Evolutionary conservation across 2,329 filamentous ascomycete species (phyloP), one percentile per base, ranked within the genome.

Genomic region (Nannizzia gypsea): DNA sequence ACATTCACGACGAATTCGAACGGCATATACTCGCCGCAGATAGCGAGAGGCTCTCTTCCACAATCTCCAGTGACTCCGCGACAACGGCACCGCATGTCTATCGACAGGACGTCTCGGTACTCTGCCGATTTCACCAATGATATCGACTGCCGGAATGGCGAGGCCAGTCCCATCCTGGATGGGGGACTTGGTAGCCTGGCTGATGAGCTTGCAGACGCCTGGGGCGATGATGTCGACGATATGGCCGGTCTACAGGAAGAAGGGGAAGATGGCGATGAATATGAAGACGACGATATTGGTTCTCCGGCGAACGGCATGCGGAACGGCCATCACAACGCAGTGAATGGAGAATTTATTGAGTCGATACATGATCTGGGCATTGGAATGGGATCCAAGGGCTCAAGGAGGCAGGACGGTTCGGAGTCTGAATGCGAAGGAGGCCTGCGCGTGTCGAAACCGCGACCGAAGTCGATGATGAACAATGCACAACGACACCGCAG

Each of bases 121-220:
- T 73, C 73, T 11, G 73, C 69, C 61, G 73, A 75, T 60, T 75
- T 73, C 63, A 69, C 70, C n/a, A 65, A 61, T 13, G 58, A 65
- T 48, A 52, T 52, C 24, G 22, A 57, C 58, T 34, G 54, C 38
- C 38, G 38, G 38, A 42, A 42, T 17, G 38, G 38, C 42, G 42
- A 46, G 17, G 42, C 9, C 44, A 60, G 56, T n/a, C 38, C 36
- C 24, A 44, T 36, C 15, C 9, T 40, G 15, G 54, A 56, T 20
- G 74, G 75, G 48, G 82, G 81, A 8, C 69, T 84, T 58, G 83
- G 83, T 24, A 85, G 81, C 64, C 70, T 86, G 57, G 83, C 83
- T 28, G 83, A 86, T 67, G 83, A 86, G 67, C 71, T 86, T 24
- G 83, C 80, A 26, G 80, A 83, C 65, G 79, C 79, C n/a, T 82